Evolutionary conservation across 2,329 filamentous ascomycete species (phyloP).

Genomic region (Mycogone perniciosa): DNA sequence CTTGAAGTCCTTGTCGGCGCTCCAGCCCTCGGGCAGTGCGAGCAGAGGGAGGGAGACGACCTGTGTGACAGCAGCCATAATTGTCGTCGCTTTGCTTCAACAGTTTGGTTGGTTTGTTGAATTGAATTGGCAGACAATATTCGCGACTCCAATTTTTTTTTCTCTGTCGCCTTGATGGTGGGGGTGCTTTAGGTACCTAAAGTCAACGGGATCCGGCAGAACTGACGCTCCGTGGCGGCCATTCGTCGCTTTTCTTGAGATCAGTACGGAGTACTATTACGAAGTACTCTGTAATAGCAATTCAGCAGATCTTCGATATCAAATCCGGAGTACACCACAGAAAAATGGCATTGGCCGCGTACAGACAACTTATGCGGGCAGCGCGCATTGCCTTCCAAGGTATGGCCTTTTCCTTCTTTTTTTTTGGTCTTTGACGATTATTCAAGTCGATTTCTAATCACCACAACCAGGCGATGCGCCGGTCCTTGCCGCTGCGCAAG

Average conservation of each 20-base stretch:
- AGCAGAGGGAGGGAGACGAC: conserved; percentile 64
- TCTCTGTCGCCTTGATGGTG: background rate
- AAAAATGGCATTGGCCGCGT: conserved; percentile 65
- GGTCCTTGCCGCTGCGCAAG: conserved; percentile 63
- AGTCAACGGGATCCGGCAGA: conserved; percentile 18
- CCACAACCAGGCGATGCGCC: conserved; percentile 56
- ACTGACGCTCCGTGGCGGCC: conserved; percentile 16
- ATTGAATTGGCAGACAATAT: background rate
- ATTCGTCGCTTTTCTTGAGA: background rate
- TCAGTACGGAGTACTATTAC: background rate
- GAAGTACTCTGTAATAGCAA: background rate
- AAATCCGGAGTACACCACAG: background rate
- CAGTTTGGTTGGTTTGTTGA: background rate
- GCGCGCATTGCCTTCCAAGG: conserved; percentile 78
- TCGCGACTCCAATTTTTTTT: conserved; percentile 13
- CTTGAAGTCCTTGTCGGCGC: conserved; percentile 88
- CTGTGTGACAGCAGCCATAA: conserved; percentile 59
- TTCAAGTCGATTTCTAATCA: conserved; percentile 2
- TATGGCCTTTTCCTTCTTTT: conserved; percentile 29
- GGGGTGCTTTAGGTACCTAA: background rate
- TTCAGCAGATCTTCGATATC: too few species aligned
- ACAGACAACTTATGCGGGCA: conserved; percentile 75
- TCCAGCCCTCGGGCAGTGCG: conserved; percentile 72
- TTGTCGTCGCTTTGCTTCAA: conserved; percentile 7
- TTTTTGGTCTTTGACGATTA: background rate